These are phyloP conservation scores for Cutaneotrichosporon arboriforme DNA, from an alignment of 1,284 basidiomycete species.

Conservation along the genomic window DNA sequence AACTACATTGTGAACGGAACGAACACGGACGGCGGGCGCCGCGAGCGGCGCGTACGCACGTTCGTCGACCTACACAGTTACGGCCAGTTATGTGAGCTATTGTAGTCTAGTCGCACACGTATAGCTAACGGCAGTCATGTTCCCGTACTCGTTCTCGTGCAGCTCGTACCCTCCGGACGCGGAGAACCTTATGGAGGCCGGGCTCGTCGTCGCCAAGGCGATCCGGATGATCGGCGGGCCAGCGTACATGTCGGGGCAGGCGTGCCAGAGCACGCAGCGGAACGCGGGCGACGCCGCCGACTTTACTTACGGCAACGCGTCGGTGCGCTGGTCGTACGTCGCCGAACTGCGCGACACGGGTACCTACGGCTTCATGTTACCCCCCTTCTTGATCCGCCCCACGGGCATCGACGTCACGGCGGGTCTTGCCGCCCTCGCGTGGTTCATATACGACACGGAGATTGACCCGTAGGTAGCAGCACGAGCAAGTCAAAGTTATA, in stretches of 20 bases:
- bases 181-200: constrained; percentile 74
- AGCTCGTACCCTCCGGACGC: constrained; percentile 63
- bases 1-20: constrained; percentile 57
- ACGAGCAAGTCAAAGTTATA: no score
- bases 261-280: constrained; percentile 65
- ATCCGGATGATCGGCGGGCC: constrained; percentile 57
- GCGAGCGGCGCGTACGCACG: constrained; percentile 41
- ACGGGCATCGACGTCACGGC: constrained; percentile 68
- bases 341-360: constrained; percentile 76
- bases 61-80: constrained; percentile 77
- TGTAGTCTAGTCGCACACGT: not conserved
- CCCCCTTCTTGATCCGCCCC: constrained; percentile 65
- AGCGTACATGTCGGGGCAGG: constrained; percentile 56
- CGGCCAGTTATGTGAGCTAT: constrained; percentile 67
- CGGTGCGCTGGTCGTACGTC: constrained; percentile 70
- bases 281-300: constrained; percentile 68
- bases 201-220: constrained; percentile 63
- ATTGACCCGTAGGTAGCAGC: constrained; percentile 13
- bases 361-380: constrained; percentile 76
- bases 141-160: constrained; percentile 72
- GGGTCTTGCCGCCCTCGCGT: constrained; percentile 62
- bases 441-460: constrained; percentile 56
- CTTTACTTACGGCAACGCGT: constrained; percentile 62
- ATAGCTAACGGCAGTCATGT: constrained; percentile 48
- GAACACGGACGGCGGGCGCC: not conserved